phyloP scores from a whole-genome alignment of 2,329 filamentous ascomycete species.

The Blastomyces silverae region DNA sequence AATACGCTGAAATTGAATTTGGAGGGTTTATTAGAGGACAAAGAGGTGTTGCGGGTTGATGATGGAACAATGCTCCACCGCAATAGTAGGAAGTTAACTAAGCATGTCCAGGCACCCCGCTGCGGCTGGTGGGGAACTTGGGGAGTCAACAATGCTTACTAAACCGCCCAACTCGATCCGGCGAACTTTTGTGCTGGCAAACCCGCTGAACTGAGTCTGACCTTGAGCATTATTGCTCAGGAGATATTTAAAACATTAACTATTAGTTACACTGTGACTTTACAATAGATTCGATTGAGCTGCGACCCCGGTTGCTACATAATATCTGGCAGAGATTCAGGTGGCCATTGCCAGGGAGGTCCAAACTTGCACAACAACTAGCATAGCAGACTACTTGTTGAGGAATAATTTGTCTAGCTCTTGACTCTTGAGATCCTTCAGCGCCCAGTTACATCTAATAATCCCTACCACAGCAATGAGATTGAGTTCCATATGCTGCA shows the following conservation, averaged over 20 bases:
- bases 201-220: neutral
- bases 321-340: too few relatives aligned
- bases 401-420: too few relatives aligned
- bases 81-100: too few relatives aligned
- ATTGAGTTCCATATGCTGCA: too few relatives aligned
- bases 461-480: too few relatives aligned
- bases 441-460: neutral
- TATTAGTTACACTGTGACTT: neutral
- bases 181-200: neutral
- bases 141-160: conserved; percentile 5
- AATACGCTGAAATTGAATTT: neutral
- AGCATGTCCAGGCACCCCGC: too few relatives aligned
- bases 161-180: neutral
- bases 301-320: neutral
- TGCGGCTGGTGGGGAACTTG: neutral
- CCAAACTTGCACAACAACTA: neutral
- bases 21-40: neutral
- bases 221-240: neutral
- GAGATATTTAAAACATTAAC: neutral
- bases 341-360: too few relatives aligned
- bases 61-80: neutral
- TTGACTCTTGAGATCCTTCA: neutral
- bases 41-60: conserved; percentile 1
- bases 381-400: neutral
- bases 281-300: neutral